phyloP scores from a whole-genome alignment of 23 red algal species.

The Chondrus crispus region DNA sequence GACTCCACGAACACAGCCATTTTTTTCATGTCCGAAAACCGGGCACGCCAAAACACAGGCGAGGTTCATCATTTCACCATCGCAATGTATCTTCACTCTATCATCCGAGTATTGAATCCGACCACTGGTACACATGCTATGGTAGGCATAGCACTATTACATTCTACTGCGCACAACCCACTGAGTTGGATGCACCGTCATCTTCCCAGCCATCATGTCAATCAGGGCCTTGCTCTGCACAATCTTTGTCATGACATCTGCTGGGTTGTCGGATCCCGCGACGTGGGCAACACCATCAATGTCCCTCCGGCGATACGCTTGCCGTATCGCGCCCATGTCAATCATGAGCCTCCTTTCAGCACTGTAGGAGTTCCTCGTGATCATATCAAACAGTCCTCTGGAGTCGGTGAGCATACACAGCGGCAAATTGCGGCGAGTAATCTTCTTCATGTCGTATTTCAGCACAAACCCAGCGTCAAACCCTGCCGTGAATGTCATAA shows the following conservation, averaged over 20 bases:
- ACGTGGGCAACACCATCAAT: conserved; percentile 1
- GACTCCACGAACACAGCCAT: no score
- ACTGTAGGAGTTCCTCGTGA: background rate
- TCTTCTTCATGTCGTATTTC: background rate
- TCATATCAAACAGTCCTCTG: background rate
- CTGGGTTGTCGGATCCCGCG: background rate
- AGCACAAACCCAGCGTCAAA: background rate
- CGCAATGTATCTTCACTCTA: no score
- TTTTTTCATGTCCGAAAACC: no score
- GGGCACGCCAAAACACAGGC: no score
- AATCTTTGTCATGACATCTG: background rate
- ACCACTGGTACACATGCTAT: no score
- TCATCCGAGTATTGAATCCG: no score
- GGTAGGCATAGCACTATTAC: no score
- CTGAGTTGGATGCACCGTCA: no score
- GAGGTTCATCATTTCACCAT: no score
- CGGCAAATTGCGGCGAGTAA: background rate
- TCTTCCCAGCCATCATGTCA: no score
- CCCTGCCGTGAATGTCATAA: background rate
- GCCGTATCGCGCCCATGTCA: background rate
- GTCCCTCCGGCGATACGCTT: background rate
- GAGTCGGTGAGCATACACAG: background rate
- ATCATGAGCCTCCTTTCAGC: background rate
- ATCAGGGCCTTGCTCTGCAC: no score
- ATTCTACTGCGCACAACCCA: no score